Conservation (phyloP, 352 stramenopile genomes). For the Phytophthora brassicae region DNA sequence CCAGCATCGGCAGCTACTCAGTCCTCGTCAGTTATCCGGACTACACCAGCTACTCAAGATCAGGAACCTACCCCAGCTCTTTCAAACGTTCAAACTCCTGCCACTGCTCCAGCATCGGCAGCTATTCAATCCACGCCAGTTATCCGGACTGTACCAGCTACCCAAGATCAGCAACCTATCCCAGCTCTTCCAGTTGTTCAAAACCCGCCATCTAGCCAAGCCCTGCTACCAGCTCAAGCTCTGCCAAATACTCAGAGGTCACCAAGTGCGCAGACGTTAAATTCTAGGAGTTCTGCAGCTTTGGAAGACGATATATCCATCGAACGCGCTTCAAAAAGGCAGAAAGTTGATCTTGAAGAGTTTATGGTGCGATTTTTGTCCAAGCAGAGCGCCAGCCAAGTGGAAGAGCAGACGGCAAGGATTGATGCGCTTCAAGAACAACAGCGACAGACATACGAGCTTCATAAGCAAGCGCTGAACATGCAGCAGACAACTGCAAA, state of each 20-base stretch:
- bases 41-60: too few relatives aligned
- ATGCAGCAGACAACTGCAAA: conserved; percentile 32
- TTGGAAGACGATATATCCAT: background rate
- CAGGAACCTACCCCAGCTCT: too few relatives aligned
- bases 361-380: conserved; percentile 23
- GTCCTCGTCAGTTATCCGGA: background rate
- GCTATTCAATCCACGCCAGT: background rate
- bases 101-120: background rate
- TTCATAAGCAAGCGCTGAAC: conserved; percentile 26
- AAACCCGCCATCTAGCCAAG: background rate
- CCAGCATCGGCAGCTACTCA: background rate
- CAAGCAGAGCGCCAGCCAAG: conserved; percentile 17
- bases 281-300: background rate
- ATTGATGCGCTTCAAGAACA: conserved; percentile 17
- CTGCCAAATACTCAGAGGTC: background rate
- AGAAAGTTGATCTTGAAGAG: conserved; percentile 13
- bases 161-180: too few relatives aligned
- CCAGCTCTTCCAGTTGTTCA: too few relatives aligned
- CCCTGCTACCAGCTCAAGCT: background rate
- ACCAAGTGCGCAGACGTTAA: background rate
- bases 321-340: conserved; percentile 18
- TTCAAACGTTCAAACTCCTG: background rate
- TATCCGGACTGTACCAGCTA: background rate
- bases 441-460: conserved; percentile 22
- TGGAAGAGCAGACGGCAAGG: conserved; percentile 8